These are phyloP conservation scores for Ampelocalamus luodianensis DNA, from an alignment of 176 grass and related monocot genomes.

Conservation along the genomic window DNA sequence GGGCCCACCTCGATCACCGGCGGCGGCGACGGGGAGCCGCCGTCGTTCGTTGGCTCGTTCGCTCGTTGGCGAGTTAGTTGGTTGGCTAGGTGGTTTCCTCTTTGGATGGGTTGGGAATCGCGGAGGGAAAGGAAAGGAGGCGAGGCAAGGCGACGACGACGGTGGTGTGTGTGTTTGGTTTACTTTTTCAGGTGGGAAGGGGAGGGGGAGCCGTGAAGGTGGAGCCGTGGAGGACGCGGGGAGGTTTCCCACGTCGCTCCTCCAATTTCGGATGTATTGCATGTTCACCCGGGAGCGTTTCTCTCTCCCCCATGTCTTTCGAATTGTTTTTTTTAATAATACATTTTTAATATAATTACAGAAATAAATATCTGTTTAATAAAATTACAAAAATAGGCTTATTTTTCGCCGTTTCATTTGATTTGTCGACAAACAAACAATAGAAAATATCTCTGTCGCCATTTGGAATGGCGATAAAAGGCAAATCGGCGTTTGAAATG, in stretches of 20 bases:
- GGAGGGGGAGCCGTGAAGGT: constrained; percentile 10
- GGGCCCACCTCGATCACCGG: constrained; percentile 33
- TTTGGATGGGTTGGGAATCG: constrained; percentile 34
- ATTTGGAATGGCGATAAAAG: too few species aligned
- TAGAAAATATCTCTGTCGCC: too few species aligned
- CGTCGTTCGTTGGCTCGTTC: not conserved
- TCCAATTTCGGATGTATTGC: constrained; percentile 53
- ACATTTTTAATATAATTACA: too few species aligned
- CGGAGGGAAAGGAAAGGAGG: constrained; percentile 23
- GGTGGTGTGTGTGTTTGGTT: constrained; percentile 45
- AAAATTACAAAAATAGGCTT: too few species aligned
- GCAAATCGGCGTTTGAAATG: too few species aligned
- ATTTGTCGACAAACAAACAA: too few species aligned
- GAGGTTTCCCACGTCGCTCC: constrained; percentile 43
- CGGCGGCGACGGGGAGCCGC: constrained; percentile 31
- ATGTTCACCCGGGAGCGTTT: not conserved
- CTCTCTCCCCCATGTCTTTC: not conserved
- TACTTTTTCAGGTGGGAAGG: constrained; percentile 39
- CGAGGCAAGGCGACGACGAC: not conserved
- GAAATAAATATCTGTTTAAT: too few species aligned
- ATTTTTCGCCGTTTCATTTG: too few species aligned
- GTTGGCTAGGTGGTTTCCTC: constrained; percentile 4
- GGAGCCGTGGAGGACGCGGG: constrained; percentile 29
- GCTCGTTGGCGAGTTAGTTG: constrained; percentile 1
- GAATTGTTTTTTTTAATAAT: too few species aligned